Conservation (phyloP, 495 filamentous ascomycete genomes). For the Aspergillus saccharolyticus region DNA sequence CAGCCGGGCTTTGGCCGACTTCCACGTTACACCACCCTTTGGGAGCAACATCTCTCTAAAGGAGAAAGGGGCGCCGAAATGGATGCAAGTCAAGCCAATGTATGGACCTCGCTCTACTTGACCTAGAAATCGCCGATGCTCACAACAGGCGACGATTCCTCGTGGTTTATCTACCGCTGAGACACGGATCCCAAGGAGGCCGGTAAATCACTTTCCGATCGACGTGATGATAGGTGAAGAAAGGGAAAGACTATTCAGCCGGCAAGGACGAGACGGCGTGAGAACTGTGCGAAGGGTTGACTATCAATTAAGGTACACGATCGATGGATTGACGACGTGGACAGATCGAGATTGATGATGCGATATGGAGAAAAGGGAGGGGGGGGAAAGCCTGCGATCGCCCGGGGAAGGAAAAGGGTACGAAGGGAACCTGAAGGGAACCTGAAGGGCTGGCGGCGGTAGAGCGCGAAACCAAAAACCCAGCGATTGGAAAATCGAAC, state of each 20-base stretch:
- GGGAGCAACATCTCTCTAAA: conserved; percentile 63
- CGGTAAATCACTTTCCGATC: conserved; percentile 7
- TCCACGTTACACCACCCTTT: conserved; percentile 90
- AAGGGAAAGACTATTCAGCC: not conserved
- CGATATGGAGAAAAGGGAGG: conserved; percentile 6
- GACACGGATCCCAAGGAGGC: conserved; percentile 7
- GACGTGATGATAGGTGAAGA: conserved; percentile 5
- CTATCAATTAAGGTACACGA: too few species aligned
- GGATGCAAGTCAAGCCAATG: not conserved
- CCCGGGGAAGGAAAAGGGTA: conserved; percentile 4
- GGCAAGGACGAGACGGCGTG: not conserved
- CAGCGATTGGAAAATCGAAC: not conserved
- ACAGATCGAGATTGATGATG: not conserved
- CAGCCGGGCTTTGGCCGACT: conserved; percentile 74
- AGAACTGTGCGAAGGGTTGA: not conserved
- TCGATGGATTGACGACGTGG: not conserved
- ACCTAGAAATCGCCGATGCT: conserved; percentile 5
- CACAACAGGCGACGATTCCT: conserved; percentile 19
- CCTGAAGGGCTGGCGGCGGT: conserved; percentile 5
- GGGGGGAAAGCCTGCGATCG: conserved; percentile 6
- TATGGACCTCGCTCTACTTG: not conserved
- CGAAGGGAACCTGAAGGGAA: not conserved
- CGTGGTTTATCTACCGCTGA: conserved; percentile 3
- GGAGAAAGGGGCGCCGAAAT: not conserved
- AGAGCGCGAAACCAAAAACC: conserved; percentile 3